Base-by-base conservation (phyloP, 2,329 filamentous ascomycete species). In the Leptodontidium sp. region DNA sequence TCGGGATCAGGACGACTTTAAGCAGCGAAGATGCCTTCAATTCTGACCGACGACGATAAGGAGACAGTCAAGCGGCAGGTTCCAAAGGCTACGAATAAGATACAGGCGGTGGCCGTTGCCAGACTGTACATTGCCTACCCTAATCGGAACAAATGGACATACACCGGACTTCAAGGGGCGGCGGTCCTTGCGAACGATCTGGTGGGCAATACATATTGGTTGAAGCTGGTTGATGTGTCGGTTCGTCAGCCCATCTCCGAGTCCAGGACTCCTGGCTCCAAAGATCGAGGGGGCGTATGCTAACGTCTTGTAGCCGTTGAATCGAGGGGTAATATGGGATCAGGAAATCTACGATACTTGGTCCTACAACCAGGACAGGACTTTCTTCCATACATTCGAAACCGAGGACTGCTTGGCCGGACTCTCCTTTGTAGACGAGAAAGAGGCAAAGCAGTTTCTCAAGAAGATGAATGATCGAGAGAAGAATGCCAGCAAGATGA, bases 311-410 rank as follows among this genome's bases (percentile, higher is more conserved):
- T 78, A 95, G 91, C 87, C 93, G 67, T 85, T 91, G 62, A 90
- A 89, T 78, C 88, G 91, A 78, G 94, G 95, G 68, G 94, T 98
- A 62, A 91, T 98, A 77, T 98, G 93, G 93, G 94, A 97, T 77
- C 95, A 98, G 82, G 96, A 99, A 82, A 93, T 99, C 76, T 99
- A 97, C 82, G 95, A 99, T 75, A 90, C 90, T 62, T 98, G 97
- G 86, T 85, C 86, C 72, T 99, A 98, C 84, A 97, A 98, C 82
- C 95, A 98, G 78, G 96, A 99, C 80, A 91, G 96, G 70, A 95
- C 93, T 69, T 99, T 98, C 82, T 99, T 99, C 82, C 94, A 98
- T 81, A 94, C 93, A 6, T 99, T 99, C 79, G 96, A 99, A 82
- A 87, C 97, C 66, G 94, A 98, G 81, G 90, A 97, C 72, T 98